Evolutionary conservation across 768 basidiomycete genomes (phyloP), one percentile per base, ranked within the genome.

Genomic region (Cystobasidium tubakii): DNA sequence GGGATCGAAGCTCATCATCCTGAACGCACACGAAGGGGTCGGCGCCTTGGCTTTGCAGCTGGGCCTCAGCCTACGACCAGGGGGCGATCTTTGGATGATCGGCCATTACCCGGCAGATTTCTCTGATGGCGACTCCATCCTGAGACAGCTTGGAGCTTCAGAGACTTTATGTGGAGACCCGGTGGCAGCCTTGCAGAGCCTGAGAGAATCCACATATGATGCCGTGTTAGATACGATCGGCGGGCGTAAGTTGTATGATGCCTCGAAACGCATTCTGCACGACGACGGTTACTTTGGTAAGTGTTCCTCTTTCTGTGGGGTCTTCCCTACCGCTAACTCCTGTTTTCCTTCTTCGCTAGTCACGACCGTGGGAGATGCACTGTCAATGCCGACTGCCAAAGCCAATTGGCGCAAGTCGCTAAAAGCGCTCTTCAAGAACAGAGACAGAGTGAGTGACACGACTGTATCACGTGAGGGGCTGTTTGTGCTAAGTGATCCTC

Each of bases 391-490:
- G 1, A 75, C 70, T 19, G n/a, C 46, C 6, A 46, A 53, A 27
- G 62, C 76, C 1, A 23, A 67, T 1, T 77, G 62, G 39, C 75
- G 76, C 39, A 67, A 53, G 27, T 73, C 71, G 27, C 55, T 78
- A n/a, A 76, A 75, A 1, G 78, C 79, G 13, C 78, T 80, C 25
- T 77, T 79, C 73, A 77, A 77, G 46, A 80, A 79, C 67, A 76
- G 77, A 71, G 55, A 71, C 17, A 76, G 76, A 33, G 66, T 67
- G 64, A 65, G 44, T 27, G 15, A 9, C 7, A 17, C 31, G 4
- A 6, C 21, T 57, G 21, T 46, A n/a, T 13, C 54, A 33, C 29
- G 34, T 17, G 2, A n/a, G 17, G 17, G 9, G 15, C 15, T 6
- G 39, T 39, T 15, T 39, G 57, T 46, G 27, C 64, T 31, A 23